phyloP scores from a whole-genome alignment of 805 yeast genomes.

The Starmerella ratchasimensis region DNA sequence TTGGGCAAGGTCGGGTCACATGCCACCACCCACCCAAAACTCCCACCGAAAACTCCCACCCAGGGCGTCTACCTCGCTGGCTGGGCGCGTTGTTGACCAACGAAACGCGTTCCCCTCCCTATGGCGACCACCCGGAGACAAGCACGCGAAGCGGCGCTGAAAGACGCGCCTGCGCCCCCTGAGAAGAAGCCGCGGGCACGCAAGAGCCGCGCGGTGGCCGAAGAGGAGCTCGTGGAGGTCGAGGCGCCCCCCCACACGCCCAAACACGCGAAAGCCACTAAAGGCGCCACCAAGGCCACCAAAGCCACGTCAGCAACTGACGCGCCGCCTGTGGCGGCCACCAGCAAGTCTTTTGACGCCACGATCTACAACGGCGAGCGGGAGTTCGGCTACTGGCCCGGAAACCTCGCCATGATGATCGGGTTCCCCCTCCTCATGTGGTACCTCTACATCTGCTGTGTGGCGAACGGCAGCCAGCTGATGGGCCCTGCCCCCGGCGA shows the following conservation, averaged over 20 bases:
- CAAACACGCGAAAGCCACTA: neutral
- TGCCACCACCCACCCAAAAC: too few species aligned
- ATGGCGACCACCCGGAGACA: slow-evolving; percentile 18
- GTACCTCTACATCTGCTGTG: slow-evolving; percentile 89
- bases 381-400: slow-evolving; percentile 88
- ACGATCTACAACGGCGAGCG: slow-evolving; percentile 20
- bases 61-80: too few species aligned
- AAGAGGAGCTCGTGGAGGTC: neutral
- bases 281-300: neutral
- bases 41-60: too few species aligned
- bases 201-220: too few species aligned
- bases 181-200: too few species aligned
- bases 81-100: too few species aligned
- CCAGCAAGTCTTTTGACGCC: slow-evolving; percentile 16
- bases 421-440: slow-evolving; percentile 91
- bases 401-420: slow-evolving; percentile 79
- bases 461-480: slow-evolving; percentile 58
- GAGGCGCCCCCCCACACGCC: neutral
- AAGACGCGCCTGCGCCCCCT: too few species aligned
- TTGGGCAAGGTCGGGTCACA: too few species aligned
- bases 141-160: slow-evolving; percentile 11
- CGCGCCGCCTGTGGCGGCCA: neutral
- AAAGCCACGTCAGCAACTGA: neutral
- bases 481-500: slow-evolving; percentile 54
- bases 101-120: neutral